phyloP scores from a whole-genome alignment of 176 grass and related monocot species.

The Triticum urartu region DNA sequence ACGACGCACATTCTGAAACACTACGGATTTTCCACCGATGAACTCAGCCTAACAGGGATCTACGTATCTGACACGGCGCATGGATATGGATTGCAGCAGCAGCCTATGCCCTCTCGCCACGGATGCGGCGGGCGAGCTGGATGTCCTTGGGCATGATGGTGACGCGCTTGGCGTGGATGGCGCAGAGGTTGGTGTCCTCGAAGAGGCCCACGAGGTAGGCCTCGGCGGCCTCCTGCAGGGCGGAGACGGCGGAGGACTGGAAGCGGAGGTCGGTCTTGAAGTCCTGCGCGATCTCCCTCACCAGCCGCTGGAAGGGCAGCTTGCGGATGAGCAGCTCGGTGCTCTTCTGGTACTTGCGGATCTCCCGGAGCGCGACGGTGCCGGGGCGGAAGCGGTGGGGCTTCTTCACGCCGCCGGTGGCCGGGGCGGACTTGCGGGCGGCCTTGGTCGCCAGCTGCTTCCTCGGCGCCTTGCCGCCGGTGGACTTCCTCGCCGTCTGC shows the following conservation, averaged over 20 bases:
- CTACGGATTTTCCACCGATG: too few species aligned
- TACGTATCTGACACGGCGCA: too few species aligned
- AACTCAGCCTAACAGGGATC: background rate
- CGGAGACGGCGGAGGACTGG: slow-evolving; percentile 63
- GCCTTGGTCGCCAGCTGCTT: slow-evolving; percentile 71
- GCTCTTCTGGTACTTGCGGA: slow-evolving; percentile 85
- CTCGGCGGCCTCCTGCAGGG: slow-evolving; percentile 67
- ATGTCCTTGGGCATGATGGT: slow-evolving; percentile 82
- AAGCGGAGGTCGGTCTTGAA: slow-evolving; percentile 74
- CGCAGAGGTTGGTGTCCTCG: slow-evolving; percentile 77
- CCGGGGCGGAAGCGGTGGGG: slow-evolving; percentile 69
- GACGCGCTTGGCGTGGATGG: slow-evolving; percentile 76
- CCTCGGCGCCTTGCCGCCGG: slow-evolving; percentile 61
- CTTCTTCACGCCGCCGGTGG: slow-evolving; percentile 71
- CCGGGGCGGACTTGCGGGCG: slow-evolving; percentile 62
- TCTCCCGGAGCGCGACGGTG: slow-evolving; percentile 66
- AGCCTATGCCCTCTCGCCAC: slow-evolving; percentile 56
- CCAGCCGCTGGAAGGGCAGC: slow-evolving; percentile 67
- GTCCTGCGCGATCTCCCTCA: slow-evolving; percentile 66
- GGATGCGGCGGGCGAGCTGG: slow-evolving; percentile 67
- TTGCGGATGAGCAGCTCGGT: slow-evolving; percentile 72
- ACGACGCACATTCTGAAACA: too few species aligned
- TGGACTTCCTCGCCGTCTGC: slow-evolving; percentile 73
- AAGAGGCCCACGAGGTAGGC: slow-evolving; percentile 66
- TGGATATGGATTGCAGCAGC: too few species aligned